Conservation (phyloP, 768 basidiomycete genomes). For the Kwoniella mangroviensis region DNA sequence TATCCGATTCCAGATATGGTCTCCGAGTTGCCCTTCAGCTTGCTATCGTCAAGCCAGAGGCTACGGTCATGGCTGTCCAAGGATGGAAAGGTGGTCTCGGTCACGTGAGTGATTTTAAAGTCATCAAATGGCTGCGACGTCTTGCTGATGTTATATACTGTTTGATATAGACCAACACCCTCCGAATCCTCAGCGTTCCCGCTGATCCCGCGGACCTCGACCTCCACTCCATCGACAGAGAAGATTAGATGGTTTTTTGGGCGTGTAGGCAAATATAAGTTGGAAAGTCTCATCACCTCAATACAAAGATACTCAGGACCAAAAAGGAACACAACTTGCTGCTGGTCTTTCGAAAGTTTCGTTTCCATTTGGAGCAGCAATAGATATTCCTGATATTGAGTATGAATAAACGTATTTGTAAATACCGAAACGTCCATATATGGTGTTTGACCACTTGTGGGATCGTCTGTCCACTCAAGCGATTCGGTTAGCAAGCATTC, state of each 20-base stretch:
- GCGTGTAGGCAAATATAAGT: not conserved
- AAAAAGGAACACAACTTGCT: not conserved
- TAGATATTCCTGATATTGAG: not conserved
- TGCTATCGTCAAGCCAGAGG: conserved; percentile 84
- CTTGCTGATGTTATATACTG: conserved; percentile 12
- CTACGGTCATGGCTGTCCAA: conserved; percentile 91
- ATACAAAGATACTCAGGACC: too few relatives aligned
- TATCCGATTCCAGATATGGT: conserved; percentile 65
- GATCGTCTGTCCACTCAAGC: too few relatives aligned
- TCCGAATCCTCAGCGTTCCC: conserved; percentile 56
- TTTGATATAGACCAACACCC: conserved; percentile 53
- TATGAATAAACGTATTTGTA: conserved; percentile 5
- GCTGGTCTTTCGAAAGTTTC: not conserved
- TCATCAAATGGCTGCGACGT: not conserved
- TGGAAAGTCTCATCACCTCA: too few relatives aligned
- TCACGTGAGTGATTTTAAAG: conserved; percentile 60
- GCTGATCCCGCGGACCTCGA: conserved; percentile 56
- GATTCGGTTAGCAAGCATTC: too few relatives aligned
- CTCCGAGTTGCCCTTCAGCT: conserved; percentile 79
- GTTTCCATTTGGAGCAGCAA: not conserved
- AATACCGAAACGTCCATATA: too few relatives aligned
- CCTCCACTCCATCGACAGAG: conserved; percentile 54
- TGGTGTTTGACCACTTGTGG: too few relatives aligned
- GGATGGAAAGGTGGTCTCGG: conserved; percentile 99
- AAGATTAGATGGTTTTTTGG: not conserved